These are phyloP conservation scores for Lactarius evosmus DNA, from an alignment of 768 basidiomycete genomes.

Conservation along the genomic window DNA sequence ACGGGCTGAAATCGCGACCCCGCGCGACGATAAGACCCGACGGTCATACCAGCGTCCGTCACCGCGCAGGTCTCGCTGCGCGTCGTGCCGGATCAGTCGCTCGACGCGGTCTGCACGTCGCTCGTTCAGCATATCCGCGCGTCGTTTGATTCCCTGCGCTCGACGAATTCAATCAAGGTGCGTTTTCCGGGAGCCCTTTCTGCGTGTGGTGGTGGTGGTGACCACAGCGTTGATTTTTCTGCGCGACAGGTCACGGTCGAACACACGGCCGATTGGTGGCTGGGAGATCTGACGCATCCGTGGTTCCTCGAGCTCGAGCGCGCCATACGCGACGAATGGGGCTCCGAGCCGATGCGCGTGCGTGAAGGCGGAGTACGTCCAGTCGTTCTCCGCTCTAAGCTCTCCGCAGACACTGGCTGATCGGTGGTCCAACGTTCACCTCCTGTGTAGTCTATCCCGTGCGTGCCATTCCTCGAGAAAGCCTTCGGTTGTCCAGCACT, in stretches of 20 bases:
- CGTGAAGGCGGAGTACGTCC: constrained; percentile 89
- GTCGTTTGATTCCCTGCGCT: constrained; percentile 57
- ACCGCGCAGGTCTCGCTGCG: constrained; percentile 86
- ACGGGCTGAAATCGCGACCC: neutral
- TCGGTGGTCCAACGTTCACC: too few relatives aligned
- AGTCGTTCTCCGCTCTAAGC: too few relatives aligned
- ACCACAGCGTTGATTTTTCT: neutral
- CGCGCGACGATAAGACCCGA: constrained; percentile 52
- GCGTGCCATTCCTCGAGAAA: constrained; percentile 90
- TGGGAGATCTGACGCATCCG: constrained; percentile 77
- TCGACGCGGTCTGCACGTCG: constrained; percentile 61
- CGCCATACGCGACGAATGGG: constrained; percentile 87
- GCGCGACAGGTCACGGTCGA: constrained; percentile 63
- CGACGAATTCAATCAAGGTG: constrained; percentile 73
- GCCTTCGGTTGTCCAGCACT: constrained; percentile 85
- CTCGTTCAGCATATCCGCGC: constrained; percentile 56
- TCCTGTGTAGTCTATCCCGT: constrained; percentile 89
- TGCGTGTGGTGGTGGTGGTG: neutral
- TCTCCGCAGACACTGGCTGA: too few relatives aligned
- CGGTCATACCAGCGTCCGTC: constrained; percentile 84
- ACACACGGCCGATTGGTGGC: constrained; percentile 94
- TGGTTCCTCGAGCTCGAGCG: constrained; percentile 86
- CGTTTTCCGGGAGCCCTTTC: constrained; percentile 21
- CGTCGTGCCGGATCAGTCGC: constrained; percentile 90
- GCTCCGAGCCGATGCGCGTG: constrained; percentile 77